Evolutionary conservation across 352 stramenopile species (phyloP).

Genomic region (Phytopythium helicoides): DNA sequence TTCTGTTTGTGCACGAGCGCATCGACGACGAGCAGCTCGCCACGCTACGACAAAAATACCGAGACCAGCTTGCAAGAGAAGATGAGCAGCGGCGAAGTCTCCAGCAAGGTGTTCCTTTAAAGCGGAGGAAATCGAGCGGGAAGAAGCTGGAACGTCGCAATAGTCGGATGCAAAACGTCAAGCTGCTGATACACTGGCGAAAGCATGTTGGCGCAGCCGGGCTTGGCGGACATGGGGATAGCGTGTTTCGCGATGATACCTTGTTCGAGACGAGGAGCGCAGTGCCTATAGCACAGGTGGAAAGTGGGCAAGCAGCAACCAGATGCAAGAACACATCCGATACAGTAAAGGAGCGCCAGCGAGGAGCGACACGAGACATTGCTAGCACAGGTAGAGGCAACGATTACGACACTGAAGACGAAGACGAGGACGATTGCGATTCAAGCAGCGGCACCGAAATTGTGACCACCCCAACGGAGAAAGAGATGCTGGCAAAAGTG

Average conservation of each 20-base stretch:
- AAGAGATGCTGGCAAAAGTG: constrained; percentile 64
- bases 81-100: constrained; percentile 53
- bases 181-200: constrained; percentile 71
- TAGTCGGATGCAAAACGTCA: constrained; percentile 56
- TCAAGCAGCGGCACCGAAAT: constrained; percentile 41
- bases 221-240: constrained; percentile 2
- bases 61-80: constrained; percentile 56
- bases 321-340: too few species aligned
- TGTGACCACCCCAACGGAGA: constrained; percentile 69
- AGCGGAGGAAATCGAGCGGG: constrained; percentile 9
- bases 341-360: constrained; percentile 1
- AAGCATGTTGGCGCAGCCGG: constrained; percentile 47
- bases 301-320: not conserved
- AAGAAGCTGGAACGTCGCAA: constrained; percentile 30
- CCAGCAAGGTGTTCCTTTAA: constrained; percentile 13
- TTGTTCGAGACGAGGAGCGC: not conserved
- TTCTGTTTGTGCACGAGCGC: constrained; percentile 67
- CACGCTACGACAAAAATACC: constrained; percentile 49
- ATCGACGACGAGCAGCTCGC: constrained; percentile 58
- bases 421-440: constrained; percentile 21
- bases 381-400: not conserved
- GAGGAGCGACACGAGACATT: not conserved
- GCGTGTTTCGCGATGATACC: not conserved
- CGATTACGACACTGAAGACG: constrained; percentile 8
- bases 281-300: not conserved